Conservation (phyloP, 805 yeast genomes). For the Cyberlindnera mississippiensis region DNA sequence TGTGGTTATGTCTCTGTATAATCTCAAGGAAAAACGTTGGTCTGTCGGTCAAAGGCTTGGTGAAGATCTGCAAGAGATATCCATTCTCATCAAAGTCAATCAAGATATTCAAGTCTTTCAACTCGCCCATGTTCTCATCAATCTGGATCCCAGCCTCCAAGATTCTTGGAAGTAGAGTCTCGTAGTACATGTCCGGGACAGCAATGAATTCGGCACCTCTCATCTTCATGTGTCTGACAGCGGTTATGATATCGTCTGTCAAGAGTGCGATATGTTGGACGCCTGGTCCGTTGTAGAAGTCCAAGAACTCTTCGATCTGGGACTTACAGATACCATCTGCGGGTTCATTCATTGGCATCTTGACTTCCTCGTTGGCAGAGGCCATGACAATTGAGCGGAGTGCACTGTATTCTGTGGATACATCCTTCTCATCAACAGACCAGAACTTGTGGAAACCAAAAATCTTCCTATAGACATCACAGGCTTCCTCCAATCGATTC, state of each 20-base stretch:
- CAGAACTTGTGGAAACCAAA: constrained; percentile 77
- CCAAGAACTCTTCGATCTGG: constrained; percentile 80
- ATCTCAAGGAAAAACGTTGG: constrained; percentile 82
- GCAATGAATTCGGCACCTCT: constrained; percentile 69
- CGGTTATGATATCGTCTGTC: constrained; percentile 55
- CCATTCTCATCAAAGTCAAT: constrained; percentile 76
- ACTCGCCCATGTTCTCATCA: constrained; percentile 46
- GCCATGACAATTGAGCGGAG: constrained; percentile 76
- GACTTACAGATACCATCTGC: constrained; percentile 62
- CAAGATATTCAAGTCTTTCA: constrained; percentile 54
- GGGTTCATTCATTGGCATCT: constrained; percentile 86
- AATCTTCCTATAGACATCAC: constrained; percentile 54
- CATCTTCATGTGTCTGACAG: constrained; percentile 49
- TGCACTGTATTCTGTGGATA: constrained; percentile 67
- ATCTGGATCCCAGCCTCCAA: constrained; percentile 40
- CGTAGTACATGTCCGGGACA: constrained; percentile 58
- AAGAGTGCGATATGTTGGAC: constrained; percentile 77
- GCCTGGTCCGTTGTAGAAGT: constrained; percentile 76
- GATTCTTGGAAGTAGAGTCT: constrained; percentile 43
- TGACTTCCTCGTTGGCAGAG: constrained; percentile 55
- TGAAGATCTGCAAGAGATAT: constrained; percentile 77
- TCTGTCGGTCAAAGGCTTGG: constrained; percentile 69
- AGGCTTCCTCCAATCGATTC: constrained; percentile 57
- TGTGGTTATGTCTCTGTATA: constrained; percentile 73
- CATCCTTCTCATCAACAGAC: constrained; percentile 79